Conservation (phyloP, 345 rosid genomes). For the Dipteronia sinensis region DNA sequence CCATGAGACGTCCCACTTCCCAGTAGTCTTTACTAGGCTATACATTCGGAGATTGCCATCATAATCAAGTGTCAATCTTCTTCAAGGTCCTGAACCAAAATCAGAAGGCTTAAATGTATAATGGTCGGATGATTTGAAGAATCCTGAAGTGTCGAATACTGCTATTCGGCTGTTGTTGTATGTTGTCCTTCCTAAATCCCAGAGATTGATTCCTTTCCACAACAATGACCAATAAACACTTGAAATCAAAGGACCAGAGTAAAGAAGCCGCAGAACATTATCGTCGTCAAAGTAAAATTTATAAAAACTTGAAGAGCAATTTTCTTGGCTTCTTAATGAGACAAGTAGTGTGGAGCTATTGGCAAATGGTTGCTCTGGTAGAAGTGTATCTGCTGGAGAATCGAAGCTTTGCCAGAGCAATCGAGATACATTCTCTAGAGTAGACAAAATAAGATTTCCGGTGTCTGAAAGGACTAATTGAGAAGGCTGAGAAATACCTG, state of each 20-base stretch:
- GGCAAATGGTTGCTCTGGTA: not conserved
- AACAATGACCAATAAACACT: no score
- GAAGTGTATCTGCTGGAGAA: not conserved
- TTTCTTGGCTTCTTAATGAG: not conserved
- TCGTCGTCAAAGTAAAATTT: not conserved
- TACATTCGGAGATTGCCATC: slow-evolving; percentile 43
- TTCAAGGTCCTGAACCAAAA: slow-evolving; percentile 13
- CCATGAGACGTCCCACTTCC: slow-evolving; percentile 35
- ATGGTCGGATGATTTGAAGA: slow-evolving; percentile 34
- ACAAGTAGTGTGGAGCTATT: not conserved
- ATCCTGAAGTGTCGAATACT: slow-evolving; percentile 18
- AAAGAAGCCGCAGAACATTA: slow-evolving; percentile 26
- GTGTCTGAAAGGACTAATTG: no score
- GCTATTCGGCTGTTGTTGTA: slow-evolving; percentile 34
- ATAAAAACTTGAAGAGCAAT: not conserved
- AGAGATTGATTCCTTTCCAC: no score
- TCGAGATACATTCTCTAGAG: no score
- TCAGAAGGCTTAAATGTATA: slow-evolving; percentile 18
- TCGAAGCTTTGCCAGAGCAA: not conserved
- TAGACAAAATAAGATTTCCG: no score
- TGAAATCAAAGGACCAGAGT: no score
- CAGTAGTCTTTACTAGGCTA: slow-evolving; percentile 7
- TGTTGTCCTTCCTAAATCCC: slow-evolving; percentile 10
- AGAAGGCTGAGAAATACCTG: no score
- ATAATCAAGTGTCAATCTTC: slow-evolving; percentile 24